phyloP scores from a whole-genome alignment of 805 yeast species.

The Danielia oregonensis region DNA sequence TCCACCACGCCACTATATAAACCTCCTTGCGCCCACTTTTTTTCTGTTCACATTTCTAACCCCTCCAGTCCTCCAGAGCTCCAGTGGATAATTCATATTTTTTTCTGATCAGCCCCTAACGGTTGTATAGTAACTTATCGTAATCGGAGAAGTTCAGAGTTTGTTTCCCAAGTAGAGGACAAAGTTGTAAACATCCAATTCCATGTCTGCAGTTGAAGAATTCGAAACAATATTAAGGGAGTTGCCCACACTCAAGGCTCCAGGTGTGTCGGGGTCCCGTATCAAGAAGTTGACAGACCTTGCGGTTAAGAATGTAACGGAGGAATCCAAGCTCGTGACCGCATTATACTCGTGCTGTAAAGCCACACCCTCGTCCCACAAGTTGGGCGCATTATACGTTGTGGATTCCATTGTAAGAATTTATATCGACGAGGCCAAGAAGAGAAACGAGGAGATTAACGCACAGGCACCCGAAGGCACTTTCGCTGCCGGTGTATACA shows the following conservation, averaged over 20 bases:
- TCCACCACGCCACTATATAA: neutral
- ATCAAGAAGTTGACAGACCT: constrained; percentile 79
- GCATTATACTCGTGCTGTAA: constrained; percentile 64
- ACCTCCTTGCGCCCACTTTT: no score
- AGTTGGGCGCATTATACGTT: constrained; percentile 86
- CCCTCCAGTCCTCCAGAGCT: neutral
- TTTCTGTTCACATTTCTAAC: no score
- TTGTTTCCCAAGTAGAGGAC: neutral
- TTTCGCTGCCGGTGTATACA: constrained; percentile 66
- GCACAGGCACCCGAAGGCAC: constrained; percentile 62
- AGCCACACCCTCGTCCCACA: constrained; percentile 72
- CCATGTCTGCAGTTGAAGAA: constrained; percentile 43
- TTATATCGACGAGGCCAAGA: constrained; percentile 69
- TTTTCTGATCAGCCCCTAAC: no score
- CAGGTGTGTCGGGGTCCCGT: constrained; percentile 95
- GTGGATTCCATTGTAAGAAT: constrained; percentile 90
- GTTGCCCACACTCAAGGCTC: constrained; percentile 61
- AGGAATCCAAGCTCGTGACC: constrained; percentile 54
- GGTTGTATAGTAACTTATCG: constrained; percentile 15
- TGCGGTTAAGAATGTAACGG: constrained; percentile 64
- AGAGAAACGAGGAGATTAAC: constrained; percentile 45
- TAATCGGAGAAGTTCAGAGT: constrained; percentile 10
- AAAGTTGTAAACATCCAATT: constrained; percentile 1
- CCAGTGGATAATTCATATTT: no score
- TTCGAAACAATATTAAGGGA: constrained; percentile 48